Evolutionary conservation across 805 yeast genomes (phyloP), one percentile per base, ranked within the genome.

Genomic region (Saturnispora sekii): DNA sequence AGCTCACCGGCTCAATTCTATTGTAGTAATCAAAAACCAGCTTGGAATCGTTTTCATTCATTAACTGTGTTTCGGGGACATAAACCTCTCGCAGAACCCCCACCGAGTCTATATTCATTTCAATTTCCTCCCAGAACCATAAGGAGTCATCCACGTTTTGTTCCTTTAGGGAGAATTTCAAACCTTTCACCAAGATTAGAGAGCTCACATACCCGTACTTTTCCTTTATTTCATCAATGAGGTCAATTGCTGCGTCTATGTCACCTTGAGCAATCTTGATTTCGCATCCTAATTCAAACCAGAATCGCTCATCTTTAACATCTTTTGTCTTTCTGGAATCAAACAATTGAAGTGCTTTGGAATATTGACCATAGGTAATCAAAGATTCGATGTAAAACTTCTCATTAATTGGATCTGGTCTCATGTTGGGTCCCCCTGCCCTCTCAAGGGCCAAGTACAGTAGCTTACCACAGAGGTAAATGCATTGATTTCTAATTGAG

Each of bases 231-330:
- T 56, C 51, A 0, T 46, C 30, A 3, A 69, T 60, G 2, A 67
- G 38, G 2, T 50, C 51, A 35, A 68, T 68, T 18, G 76, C 74
- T n/a, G 53, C 52, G 4, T 49, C 57, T 5, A 68, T 44, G 28
- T 40, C 28, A 12, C 42, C 45, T 16, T 55, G 52, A 7, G 62
- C 57, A 31, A 75, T 48, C 38, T 66, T 61, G 5, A 71, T 60
- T 46, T 62, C 63, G 45, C 68, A 59, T n/a, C 78, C 75, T 18
- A 69, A 46, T 41, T 75, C 80, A 47, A 61, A 59, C 81, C 81
- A 76, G 66, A 77, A 76, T 44, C 77, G 56, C 47, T 72, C 67
- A 29, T 50, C 54, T 32, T 46, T 43, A 7, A 62, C 66, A 45
- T 68, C 66, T 5, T 67, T 67, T 2, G 49, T 56, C 39, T 59